Percentiles rank a stretch among this genome's conserved stretches.
These are phyloP conservation scores for Cyphellophora attinorum DNA, from an alignment of 2,329 filamentous ascomycete genomes.

Conservation along the genomic window DNA sequence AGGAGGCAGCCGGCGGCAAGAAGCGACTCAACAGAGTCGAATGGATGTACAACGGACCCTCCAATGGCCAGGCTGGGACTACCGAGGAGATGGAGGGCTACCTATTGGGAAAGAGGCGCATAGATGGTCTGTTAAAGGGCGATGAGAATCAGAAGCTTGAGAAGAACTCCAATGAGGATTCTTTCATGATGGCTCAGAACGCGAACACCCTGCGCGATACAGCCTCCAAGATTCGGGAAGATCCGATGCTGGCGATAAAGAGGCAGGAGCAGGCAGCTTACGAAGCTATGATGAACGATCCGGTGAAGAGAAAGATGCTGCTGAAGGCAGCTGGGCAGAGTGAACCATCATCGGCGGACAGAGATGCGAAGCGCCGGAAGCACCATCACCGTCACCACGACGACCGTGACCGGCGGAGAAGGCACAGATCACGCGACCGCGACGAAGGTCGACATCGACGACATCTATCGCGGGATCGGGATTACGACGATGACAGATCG, in stretches of 20 bases:
- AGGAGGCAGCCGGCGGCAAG: constrained; percentile 77
- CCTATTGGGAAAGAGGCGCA: constrained; percentile 79
- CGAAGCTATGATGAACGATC: constrained; percentile 43
- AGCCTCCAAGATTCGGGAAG: constrained; percentile 76
- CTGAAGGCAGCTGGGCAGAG: constrained; percentile 41
- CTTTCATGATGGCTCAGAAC: constrained; percentile 53
- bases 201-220: constrained; percentile 71
- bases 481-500: too few species aligned
- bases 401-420: constrained; percentile 6
- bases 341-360: constrained; percentile 24
- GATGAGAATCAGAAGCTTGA: constrained; percentile 72
- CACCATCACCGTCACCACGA: constrained; percentile 25
- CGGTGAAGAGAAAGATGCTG: constrained; percentile 34
- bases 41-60: constrained; percentile 95
- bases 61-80: constrained; percentile 62
- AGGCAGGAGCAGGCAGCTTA: constrained; percentile 78
- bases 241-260: constrained; percentile 89
- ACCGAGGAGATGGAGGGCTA: constrained; percentile 90
- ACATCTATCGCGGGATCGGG: background rate
- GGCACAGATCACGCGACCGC: constrained; percentile 17
- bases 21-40: constrained; percentile 78
- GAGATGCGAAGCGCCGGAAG: constrained; percentile 37
- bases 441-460: constrained; percentile 12
- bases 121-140: constrained; percentile 77
- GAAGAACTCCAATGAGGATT: constrained; percentile 60